phyloP scores from a whole-genome alignment of 2,329 filamentous ascomycete genomes.

The Cercospora sojina region DNA sequence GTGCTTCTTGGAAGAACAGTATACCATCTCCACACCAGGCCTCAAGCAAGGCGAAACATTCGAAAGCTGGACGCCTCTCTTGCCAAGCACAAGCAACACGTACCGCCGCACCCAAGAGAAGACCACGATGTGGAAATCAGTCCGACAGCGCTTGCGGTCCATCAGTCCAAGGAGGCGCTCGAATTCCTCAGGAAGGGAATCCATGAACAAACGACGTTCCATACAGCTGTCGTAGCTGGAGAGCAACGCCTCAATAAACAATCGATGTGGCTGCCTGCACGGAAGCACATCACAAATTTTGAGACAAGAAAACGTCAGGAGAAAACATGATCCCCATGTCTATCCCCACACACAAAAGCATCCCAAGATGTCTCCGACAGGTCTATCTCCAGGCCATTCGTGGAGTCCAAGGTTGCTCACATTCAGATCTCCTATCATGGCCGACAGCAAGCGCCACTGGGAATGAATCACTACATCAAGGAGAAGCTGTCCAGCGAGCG shows the following conservation, averaged over 20 bases:
- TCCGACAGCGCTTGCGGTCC: constrained; percentile 13
- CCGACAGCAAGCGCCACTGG: not conserved
- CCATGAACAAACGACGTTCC: constrained; percentile 6
- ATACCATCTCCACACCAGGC: constrained; percentile 12
- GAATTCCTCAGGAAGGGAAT: constrained; percentile 4
- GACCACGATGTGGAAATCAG: constrained; percentile 15
- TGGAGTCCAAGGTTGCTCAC: not conserved
- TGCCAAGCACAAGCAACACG: constrained; percentile 1
- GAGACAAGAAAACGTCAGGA: not conserved
- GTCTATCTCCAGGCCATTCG: not conserved
- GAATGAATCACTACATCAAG: not conserved
- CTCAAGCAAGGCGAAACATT: constrained; percentile 4
- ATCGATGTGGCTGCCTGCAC: not conserved
- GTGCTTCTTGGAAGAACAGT: constrained; percentile 20
- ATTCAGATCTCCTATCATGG: not conserved
- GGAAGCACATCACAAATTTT: not conserved
- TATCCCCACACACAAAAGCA: not conserved
- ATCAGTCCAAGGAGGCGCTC: constrained; percentile 10
- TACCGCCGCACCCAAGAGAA: constrained; percentile 9
- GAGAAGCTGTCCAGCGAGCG: not conserved
- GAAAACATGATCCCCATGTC: not conserved
- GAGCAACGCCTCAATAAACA: not conserved
- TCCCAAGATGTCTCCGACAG: not conserved
- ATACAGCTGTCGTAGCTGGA: constrained; percentile 5
- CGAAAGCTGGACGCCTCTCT: constrained; percentile 9